A percentile compares a stretch with the other conserved stretches of the same genome.
phyloP scores from a whole-genome alignment of 1,284 basidiomycete genomes.

The Microbotryum lychnidis-dioicae region DNA sequence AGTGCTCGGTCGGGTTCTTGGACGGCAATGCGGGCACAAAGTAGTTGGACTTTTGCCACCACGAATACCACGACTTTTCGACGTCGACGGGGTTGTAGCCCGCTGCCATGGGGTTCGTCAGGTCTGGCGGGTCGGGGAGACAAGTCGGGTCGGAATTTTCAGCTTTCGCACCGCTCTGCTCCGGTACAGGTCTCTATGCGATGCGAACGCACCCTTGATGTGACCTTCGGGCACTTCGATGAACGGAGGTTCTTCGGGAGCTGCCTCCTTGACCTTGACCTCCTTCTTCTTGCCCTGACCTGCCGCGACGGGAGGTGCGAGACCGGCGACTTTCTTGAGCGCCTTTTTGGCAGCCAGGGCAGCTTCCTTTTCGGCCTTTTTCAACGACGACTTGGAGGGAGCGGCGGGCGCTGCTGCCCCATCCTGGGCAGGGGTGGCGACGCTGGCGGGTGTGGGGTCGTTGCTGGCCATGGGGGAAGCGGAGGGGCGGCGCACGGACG shows the following conservation, averaged over 20 bases:
- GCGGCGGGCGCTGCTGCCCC: slow-evolving; percentile 3
- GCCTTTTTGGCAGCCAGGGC: slow-evolving; percentile 31
- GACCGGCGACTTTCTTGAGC: slow-evolving; percentile 19
- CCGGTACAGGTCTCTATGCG: neutral
- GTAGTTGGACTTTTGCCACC: slow-evolving; percentile 88
- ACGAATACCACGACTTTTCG: slow-evolving; percentile 96
- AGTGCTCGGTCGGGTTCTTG: slow-evolving; percentile 29
- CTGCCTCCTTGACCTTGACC: slow-evolving; percentile 18
- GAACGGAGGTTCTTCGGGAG: slow-evolving; percentile 20
- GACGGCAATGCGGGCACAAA: slow-evolving; percentile 64
- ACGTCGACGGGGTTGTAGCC: slow-evolving; percentile 94
- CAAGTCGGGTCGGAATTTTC: neutral
- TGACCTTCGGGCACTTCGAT: slow-evolving; percentile 24
- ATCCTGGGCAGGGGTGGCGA: neutral
- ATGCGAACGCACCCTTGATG: slow-evolving; percentile 24
- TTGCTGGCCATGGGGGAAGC: neutral
- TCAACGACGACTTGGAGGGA: slow-evolving; percentile 28
- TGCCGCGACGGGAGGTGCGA: neutral
- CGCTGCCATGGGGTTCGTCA: slow-evolving; percentile 74
- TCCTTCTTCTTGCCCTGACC: slow-evolving; percentile 22
- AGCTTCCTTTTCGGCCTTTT: slow-evolving; percentile 29
- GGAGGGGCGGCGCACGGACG: neutral
- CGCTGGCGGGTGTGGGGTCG: neutral
- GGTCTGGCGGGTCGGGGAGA: slow-evolving; percentile 49
- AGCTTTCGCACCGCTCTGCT: neutral